These are phyloP conservation scores for Leccinum subtestaceum DNA, from an alignment of 768 basidiomycete genomes.

Conservation along the genomic window DNA sequence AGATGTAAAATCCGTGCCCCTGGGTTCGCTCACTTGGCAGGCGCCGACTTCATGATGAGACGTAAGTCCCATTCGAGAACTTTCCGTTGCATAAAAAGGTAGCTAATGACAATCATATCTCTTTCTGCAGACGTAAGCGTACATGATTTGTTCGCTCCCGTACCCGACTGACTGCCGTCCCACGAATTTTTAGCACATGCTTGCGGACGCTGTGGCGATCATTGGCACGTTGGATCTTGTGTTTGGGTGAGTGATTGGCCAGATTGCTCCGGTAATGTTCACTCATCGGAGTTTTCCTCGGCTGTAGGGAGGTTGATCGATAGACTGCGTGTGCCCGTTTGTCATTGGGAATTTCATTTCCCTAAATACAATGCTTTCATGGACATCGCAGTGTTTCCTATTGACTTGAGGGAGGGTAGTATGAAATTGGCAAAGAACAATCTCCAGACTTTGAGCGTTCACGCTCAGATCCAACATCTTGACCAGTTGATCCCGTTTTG, in stretches of 20 bases:
- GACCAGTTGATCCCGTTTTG: neutral
- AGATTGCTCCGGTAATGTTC: neutral
- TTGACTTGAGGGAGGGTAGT: neutral
- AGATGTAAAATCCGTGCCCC: conserved; percentile 96
- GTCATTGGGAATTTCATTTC: neutral
- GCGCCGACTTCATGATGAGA: conserved; percentile 98
- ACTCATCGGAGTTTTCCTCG: neutral
- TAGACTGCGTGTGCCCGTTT: conserved; percentile 12
- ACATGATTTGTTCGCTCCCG: neutral
- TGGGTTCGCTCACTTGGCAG: conserved; percentile 93
- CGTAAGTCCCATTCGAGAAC: conserved; percentile 44
- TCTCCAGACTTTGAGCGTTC: neutral
- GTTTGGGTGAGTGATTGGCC: conserved; percentile 69
- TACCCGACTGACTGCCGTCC: conserved; percentile 14
- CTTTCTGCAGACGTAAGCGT: conserved; percentile 37
- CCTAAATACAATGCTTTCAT: neutral
- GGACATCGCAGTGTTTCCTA: neutral
- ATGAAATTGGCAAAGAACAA: neutral
- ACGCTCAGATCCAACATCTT: neutral
- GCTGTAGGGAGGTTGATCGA: conserved; percentile 31
- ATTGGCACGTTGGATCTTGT: conserved; percentile 99
- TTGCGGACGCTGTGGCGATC: conserved; percentile 93
- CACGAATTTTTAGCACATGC: conserved; percentile 64
- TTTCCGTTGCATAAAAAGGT: neutral
- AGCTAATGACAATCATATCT: conserved; percentile 8